These are phyloP conservation scores for Lojkania enalia DNA, from an alignment of 2,329 filamentous ascomycete genomes.

Conservation along the genomic window DNA sequence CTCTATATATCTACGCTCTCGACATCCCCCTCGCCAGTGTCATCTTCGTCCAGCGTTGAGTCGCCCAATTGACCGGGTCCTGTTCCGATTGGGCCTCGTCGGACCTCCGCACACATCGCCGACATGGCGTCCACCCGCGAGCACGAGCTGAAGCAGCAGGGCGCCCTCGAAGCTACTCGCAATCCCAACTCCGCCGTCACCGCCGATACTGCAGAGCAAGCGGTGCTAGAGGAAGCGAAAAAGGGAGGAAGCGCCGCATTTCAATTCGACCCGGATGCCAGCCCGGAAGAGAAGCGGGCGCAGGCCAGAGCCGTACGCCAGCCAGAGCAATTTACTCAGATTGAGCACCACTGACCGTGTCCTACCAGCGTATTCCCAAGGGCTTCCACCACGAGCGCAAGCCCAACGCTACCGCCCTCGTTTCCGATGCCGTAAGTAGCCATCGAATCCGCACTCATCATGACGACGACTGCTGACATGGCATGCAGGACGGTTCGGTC, in stretches of 20 bases:
- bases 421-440: constrained; percentile 68
- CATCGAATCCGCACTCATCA: neutral
- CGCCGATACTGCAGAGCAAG: constrained; percentile 71
- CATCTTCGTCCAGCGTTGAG: neutral
- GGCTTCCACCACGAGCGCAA: constrained; percentile 64
- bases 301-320: constrained; percentile 73
- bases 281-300: constrained; percentile 78
- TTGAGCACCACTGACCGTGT: constrained; percentile 5
- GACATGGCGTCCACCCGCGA: constrained; percentile 40
- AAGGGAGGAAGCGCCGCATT: constrained; percentile 80
- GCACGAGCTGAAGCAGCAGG: constrained; percentile 78
- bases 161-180: constrained; percentile 73
- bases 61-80: constrained; percentile 10
- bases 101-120: constrained; percentile 17
- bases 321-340: neutral
- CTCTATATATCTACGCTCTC: constrained; percentile 1
- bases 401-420: constrained; percentile 69
- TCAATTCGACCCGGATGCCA: constrained; percentile 84
- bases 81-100: neutral
- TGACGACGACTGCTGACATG: constrained; percentile 13
- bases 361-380: constrained; percentile 62
- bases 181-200: constrained; percentile 70
- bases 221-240: constrained; percentile 75
- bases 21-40: neutral
- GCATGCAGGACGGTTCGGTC: constrained; percentile 63